Percentiles rank a stretch among this genome's conserved stretches.
These are phyloP conservation scores for Trichoderma harzianum DNA, from an alignment of 2,329 filamentous ascomycete genomes.

Conservation along the genomic window DNA sequence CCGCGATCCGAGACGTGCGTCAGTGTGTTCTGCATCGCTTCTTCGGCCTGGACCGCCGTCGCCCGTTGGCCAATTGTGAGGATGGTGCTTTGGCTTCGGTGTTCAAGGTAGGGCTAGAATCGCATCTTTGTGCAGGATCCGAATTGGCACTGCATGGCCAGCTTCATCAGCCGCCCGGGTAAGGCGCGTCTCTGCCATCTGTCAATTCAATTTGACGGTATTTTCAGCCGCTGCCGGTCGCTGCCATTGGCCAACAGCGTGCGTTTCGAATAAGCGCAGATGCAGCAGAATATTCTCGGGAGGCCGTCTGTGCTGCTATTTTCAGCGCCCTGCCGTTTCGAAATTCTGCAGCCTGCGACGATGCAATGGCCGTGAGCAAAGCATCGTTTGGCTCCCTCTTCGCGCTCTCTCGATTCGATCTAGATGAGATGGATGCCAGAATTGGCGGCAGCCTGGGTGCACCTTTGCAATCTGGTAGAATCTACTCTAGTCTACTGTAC, in stretches of 20 bases:
- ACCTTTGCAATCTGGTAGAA: background rate
- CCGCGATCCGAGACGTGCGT: conserved; percentile 15
- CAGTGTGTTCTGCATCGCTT: conserved; percentile 15
- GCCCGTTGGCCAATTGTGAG: conserved; percentile 5
- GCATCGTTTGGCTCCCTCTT: conserved; percentile 11
- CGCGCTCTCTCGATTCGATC: background rate
- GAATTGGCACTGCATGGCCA: background rate
- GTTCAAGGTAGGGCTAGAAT: background rate
- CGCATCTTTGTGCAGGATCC: background rate
- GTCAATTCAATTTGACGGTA: background rate
- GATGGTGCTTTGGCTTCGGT: background rate
- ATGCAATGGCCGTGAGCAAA: background rate
- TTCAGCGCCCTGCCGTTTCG: conserved; percentile 19
- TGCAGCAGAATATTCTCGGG: background rate
- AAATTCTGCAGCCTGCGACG: conserved; percentile 5
- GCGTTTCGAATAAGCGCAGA: conserved; percentile 1
- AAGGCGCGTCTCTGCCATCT: background rate
- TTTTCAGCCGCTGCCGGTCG: background rate
- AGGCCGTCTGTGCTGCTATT: conserved; percentile 10
- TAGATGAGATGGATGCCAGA: background rate
- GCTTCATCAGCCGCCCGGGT: background rate
- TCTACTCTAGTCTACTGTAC: background rate
- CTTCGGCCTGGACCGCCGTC: conserved; percentile 3
- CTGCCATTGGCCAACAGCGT: background rate
- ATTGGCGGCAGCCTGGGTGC: background rate